Evolutionary conservation across 768 basidiomycete genomes (phyloP), one percentile per base, ranked within the genome.

Genomic region (Psilocybe azurescens): DNA sequence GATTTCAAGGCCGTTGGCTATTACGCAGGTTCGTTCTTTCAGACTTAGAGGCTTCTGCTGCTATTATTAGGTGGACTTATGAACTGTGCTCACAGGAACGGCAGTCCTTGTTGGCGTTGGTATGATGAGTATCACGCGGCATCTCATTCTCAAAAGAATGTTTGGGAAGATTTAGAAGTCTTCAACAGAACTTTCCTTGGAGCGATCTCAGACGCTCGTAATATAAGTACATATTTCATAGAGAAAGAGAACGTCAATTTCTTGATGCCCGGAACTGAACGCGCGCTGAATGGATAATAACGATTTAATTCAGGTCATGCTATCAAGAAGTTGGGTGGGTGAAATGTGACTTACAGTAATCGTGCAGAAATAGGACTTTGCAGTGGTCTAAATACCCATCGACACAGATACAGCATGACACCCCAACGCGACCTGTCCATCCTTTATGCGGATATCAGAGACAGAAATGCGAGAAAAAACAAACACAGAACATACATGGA

Each of bases 1-100:
- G 79, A 80, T 0, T 93, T 84, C 66, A 74, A 79, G 44, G 77
- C 68, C 2, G 85, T 87, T 8, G 87, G 87, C 1, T 77, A 76
- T 55, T 89, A 82, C 66, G 87, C 86, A 44, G 86, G 85, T 81
- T 36, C 16, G 71, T 71, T 24, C 14, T 11, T 2, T 24, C 8
- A 29, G 9, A 44, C 7, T 44, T 44, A 1, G 11, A 11, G n/a
- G n/a, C 41, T 5, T 29, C 36, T 33, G 29, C 11, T 14, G 9
- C 20, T 16, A 51, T 41, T 28, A 5, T 63, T 28, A 46, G 51
- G n/a, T 24, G 24, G 24, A 24, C 24, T 24, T 24, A 24, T 24
- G 24, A 24, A 24, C 24, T 24, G 24, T 24, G 41, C 44, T 28
- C 10, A 10, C 44, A 74, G 72, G 71, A 9, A 66, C 70, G 10